Evolutionary conservation across 352 stramenopile species (phyloP), one percentile per base, ranked within the genome.

Genomic region (Pythium sukuiense): DNA sequence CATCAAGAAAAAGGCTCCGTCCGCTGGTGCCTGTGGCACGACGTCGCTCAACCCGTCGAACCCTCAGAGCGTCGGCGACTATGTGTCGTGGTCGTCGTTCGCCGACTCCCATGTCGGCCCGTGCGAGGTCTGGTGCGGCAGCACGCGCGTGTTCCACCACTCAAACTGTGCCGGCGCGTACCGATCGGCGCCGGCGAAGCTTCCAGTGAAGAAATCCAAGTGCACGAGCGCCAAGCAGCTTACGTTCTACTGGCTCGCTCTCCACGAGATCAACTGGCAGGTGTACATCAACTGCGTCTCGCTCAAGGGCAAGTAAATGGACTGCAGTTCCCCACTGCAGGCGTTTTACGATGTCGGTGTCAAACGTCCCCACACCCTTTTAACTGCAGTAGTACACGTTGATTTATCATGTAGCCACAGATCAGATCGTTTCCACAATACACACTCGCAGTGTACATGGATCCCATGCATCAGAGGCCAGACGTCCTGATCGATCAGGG

Each of bases 261-360:
- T 77, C 54, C 72, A 79, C 61, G 12, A n/a, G 16, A 13, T 58
- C 1, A 24, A 61, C 18, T 79, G 68, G 72, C 72, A 79, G 37
- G 52, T 70, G 1, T 71, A 76, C 59, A 70, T 64, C 8, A 67
- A 69, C 67, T 77, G 63, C 30, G 71, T 68, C 14, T 18, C 53
- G 6, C 53, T 80, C 30, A 27, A 33, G 24, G 52, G 52, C 24
- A 16, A 49, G 18, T 35, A 59, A 24, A 14, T n/a, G n/a, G n/a
- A n/a, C n/a, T n/a, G n/a, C n/a, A n/a, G n/a, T n/a, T n/a, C n/a
- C n/a, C n/a, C n/a, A n/a, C n/a, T n/a, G n/a, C n/a, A n/a, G n/a
- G n/a, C n/a, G n/a, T n/a, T n/a, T n/a, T n/a, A n/a, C n/a, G n/a
- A n/a, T n/a, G n/a, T n/a, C n/a, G n/a, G n/a, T n/a, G n/a, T n/a